Conservation (phyloP, 2,329 filamentous ascomycete species). For the Trichoderma sp. region DNA sequence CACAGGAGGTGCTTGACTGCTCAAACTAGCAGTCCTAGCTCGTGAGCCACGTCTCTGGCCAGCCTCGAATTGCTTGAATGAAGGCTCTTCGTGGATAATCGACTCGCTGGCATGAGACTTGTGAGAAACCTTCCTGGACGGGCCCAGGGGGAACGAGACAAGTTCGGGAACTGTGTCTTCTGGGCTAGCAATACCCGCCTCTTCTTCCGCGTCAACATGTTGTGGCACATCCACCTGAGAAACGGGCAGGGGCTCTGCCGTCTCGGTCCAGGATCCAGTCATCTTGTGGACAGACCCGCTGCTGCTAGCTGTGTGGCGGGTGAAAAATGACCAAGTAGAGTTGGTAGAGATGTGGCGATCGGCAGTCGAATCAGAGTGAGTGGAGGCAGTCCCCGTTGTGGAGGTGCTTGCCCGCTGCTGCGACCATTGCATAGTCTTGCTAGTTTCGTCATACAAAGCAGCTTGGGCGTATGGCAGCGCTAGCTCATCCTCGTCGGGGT, state of each 20-base stretch:
- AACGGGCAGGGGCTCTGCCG: slow-evolving; percentile 35
- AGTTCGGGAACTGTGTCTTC: slow-evolving; percentile 40
- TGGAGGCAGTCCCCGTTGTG: slow-evolving; percentile 53
- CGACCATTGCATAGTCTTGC: slow-evolving; percentile 25
- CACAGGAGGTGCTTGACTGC: slow-evolving; percentile 44
- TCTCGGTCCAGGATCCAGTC: slow-evolving; percentile 35
- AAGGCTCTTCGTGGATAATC: slow-evolving; percentile 34
- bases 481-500: slow-evolving; percentile 38
- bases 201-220: slow-evolving; percentile 20
- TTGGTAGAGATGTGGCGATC: slow-evolving; percentile 56
- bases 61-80: neutral
- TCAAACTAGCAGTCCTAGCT: slow-evolving; percentile 50
- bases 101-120: slow-evolving; percentile 44
- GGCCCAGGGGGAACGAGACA: slow-evolving; percentile 31
- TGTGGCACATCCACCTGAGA: slow-evolving; percentile 29
- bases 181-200: slow-evolving; percentile 28
- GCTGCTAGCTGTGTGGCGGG: slow-evolving; percentile 57
- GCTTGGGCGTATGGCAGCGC: slow-evolving; percentile 21
- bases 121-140: slow-evolving; percentile 33
- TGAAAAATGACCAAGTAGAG: slow-evolving; percentile 56
- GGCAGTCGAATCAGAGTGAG: slow-evolving; percentile 49
- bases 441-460: slow-evolving; percentile 26
- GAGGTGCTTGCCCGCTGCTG: slow-evolving; percentile 57
- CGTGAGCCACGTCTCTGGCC: slow-evolving; percentile 38
- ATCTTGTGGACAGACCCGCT: slow-evolving; percentile 47